Evolutionary conservation across 768 basidiomycete species (phyloP), one percentile per base, ranked within the genome.

Genomic region (Naganishia friedmannii): DNA sequence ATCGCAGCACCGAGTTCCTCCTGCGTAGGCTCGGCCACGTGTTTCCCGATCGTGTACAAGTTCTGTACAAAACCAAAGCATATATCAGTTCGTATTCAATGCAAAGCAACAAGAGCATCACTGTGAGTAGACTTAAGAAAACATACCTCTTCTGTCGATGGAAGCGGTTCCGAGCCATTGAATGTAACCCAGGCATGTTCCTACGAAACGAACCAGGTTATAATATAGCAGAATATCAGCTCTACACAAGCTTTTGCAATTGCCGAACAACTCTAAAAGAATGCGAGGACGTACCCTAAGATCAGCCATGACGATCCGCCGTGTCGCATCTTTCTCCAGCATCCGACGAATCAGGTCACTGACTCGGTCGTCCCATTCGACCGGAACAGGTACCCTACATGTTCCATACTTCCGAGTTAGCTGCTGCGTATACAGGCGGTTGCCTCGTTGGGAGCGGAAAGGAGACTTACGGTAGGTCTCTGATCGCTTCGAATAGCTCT

Each of bases 1-100:
- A 82, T 77, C 37, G 81, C 81, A 21, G 71, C 71, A 26, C 74
- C 70, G 48, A 82, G 53, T 65, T 82, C 81, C 31, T 81, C 77
- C 55, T 75, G 71, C 19, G 78, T 79, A 8, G 81, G 81, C 66
- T 80, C 79, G 48, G 77, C 76, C 48, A 82, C 80, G 29, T 78
- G 73, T 67, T 77, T 74, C 23, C 77, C 78, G 32, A 79, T 69
- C 42, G 76, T 69, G 58, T 74, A 77, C 66, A 78, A 53, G 57
- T 77, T 78, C 48, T 56, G 23, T 12, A n/a, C 7, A n/a, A 8
- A 8, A 12, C 0, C 29, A 42, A 68, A 2, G 19, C 37, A 32
- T 8, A 26, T n/a, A 67, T 53, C 28, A 37, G 31, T 29, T 13
- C 21, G 2, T 29, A 12, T 23, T 65, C 46, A 10, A 45, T 28